Base-by-base conservation (phyloP, 2,329 filamentous ascomycete genomes). In the Meredithiella fracta region DNA sequence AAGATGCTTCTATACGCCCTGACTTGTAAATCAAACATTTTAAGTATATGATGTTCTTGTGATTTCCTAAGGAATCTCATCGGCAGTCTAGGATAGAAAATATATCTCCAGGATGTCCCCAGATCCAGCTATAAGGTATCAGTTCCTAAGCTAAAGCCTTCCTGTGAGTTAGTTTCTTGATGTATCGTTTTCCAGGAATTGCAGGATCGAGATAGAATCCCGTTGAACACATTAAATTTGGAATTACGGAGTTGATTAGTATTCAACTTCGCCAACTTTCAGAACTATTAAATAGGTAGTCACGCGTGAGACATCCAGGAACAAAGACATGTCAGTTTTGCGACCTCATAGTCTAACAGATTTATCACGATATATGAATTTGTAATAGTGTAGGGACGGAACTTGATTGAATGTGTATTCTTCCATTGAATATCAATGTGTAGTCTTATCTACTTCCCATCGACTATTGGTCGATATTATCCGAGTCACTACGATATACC, bases 361-460 rank as follows among this genome's bases (percentile, higher is more conserved):
- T 5, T 42, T 5, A 20, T n/a, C n/a, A 42, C 6, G 14, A 15
- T 42, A 15, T 34, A 34, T 34, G 5, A 34, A 34, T 34, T 5
- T 34, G 5, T 11, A 34, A 34, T 34, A 44, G 15, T 44, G 1
- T 4, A 20, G 44, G 44, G 25, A 25, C 17, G 44, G 44, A 49
- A 49, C 17, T 49, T 49, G 22, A 49, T 49, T 49, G 44, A 49
- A 25, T 49, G 7, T 29, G 23, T 49, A 49, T 49, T 49, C 17
- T 49, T 44, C 11, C 44, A 49, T 49, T 49, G 44, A 49, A 49
- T 25, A 22, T 7, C 17, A 49, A 11, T 49, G 22, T 49, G 44
- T 23, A 25, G 22, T 49, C 44, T 49, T 34, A 34, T 34, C 29
- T 34, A 34, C 29, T 34, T 34, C 5, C 11, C 29, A 11, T 34